These are phyloP conservation scores for Maudiozyma saulgeensis DNA, from an alignment of 805 yeast species.

Conservation along the genomic window DNA sequence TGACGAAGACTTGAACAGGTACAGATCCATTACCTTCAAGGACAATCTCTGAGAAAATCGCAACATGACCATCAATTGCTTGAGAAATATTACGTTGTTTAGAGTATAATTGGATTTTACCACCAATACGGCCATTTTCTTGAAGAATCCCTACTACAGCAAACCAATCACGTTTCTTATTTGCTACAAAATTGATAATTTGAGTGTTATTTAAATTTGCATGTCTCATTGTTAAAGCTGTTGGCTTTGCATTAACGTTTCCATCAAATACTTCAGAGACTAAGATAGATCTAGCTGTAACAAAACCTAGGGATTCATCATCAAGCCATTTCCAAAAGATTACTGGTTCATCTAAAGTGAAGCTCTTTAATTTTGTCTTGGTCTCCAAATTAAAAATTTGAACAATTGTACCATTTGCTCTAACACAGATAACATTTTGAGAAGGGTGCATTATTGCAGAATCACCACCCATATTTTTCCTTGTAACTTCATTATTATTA, in stretches of 20 bases:
- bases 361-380: constrained; percentile 82
- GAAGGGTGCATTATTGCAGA: constrained; percentile 93
- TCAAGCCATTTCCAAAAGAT: constrained; percentile 93
- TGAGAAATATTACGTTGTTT: constrained; percentile 87
- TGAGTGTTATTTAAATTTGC: constrained; percentile 69
- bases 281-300: constrained; percentile 67
- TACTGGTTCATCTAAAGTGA: constrained; percentile 78
- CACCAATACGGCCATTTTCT: constrained; percentile 88
- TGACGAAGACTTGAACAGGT: constrained; percentile 81
- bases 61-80: constrained; percentile 96
- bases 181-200: constrained; percentile 82
- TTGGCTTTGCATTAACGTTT: constrained; percentile 69
- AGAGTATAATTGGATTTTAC: constrained; percentile 88
- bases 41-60: constrained; percentile 69
- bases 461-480: constrained; percentile 95
- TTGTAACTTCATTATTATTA: constrained; percentile 67
- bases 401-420: constrained; percentile 93
- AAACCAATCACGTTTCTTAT: constrained; percentile 78
- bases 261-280: constrained; percentile 81
- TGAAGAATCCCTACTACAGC: constrained; percentile 93
- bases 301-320: constrained; percentile 64
- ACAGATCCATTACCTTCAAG: constrained; percentile 57
- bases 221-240: constrained; percentile 74
- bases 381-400: constrained; percentile 86
- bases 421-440: constrained; percentile 79